Evolutionary conservation across 2,329 filamentous ascomycete genomes (phyloP).

Genomic region (Microcyclospora tardicrescens): DNA sequence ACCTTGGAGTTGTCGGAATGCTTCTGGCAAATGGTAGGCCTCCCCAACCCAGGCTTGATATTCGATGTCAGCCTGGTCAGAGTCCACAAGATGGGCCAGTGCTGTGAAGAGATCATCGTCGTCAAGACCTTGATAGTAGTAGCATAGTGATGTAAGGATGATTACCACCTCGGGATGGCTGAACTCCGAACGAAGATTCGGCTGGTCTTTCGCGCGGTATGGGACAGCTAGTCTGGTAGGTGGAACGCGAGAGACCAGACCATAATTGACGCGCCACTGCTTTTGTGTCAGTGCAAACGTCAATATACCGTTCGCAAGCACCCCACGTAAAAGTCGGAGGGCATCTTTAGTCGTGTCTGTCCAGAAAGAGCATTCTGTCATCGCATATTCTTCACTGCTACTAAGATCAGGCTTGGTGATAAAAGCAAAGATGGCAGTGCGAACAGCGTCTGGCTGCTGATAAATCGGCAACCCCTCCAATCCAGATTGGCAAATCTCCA

Average conservation of each 20-base stretch:
- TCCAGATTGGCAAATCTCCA: slow-evolving; percentile 21
- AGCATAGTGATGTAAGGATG: slow-evolving; percentile 50
- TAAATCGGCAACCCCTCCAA: slow-evolving; percentile 9
- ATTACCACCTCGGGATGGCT: slow-evolving; percentile 57
- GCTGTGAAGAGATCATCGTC: slow-evolving; percentile 31
- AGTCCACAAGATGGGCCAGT: slow-evolving; percentile 11
- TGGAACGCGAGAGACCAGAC: slow-evolving; percentile 35
- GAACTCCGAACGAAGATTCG: slow-evolving; percentile 50
- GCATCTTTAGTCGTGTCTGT: slow-evolving; percentile 10
- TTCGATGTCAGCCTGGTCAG: slow-evolving; percentile 13
- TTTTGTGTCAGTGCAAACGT: slow-evolving; percentile 47
- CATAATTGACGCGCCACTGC: slow-evolving; percentile 53
- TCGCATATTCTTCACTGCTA: slow-evolving; percentile 6
- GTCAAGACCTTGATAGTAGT: slow-evolving; percentile 50
- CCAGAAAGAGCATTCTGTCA: slow-evolving; percentile 7
- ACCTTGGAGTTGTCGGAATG: slow-evolving; percentile 11
- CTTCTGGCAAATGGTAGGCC: slow-evolving; percentile 4
- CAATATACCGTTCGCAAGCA: slow-evolving; percentile 49
- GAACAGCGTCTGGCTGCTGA: slow-evolving; percentile 4
- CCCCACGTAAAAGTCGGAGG: slow-evolving; percentile 48
- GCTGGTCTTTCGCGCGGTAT: slow-evolving; percentile 52
- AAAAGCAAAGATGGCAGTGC: slow-evolving; percentile 8
- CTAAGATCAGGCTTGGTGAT: slow-evolving; percentile 6
- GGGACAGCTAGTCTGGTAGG: slow-evolving; percentile 46
- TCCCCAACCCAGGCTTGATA: slow-evolving; percentile 16